Base-by-base conservation (phyloP, 208 protist genomes). In the Leishmania major region DNA sequence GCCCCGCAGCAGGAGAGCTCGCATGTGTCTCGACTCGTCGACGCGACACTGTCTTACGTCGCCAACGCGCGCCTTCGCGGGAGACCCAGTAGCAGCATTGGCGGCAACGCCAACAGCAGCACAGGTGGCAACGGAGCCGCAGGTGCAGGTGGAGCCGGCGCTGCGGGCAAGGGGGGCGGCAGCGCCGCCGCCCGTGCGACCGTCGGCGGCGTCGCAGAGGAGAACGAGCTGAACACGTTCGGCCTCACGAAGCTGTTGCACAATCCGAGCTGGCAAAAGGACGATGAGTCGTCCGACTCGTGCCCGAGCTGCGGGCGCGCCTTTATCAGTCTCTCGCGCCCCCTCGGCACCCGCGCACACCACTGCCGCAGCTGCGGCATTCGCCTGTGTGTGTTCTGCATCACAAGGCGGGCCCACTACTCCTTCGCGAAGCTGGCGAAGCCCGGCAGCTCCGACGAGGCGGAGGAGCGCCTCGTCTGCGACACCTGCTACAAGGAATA, bases 351-450 rank as follows among this genome's bases (percentile, higher is more conserved):
- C 6, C 85, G 87, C 0, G 87, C 92, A 8, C 87, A 89, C 62
- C 90, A 96, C 82, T 96, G 93, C 71, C 91, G 93, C 28, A 88
- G 88, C 84, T 96, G 93, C 75, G 93, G 93, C 51, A 79, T 86
- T 25, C 91, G 89, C 3, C 86, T 94, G 55, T 96, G 93, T 78
- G 73, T 79, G 43, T 72, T 79, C 43, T 96, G 93, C 86, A 91
- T 92, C 51, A 87, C 86, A 35, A 87, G 87, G 67, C 64, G 84
- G n/a, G 84, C 89, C 1, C 88, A 94, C 75, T 84, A 85, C 76
- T 95, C 93, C 40, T 91, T 96, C 59, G 93, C 93, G 10, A 91
- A 89, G 77, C 80, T 96, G 59, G 91, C 83, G 60, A 93, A 94
- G 51, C 93, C 93, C 40, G 87, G 91, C 28, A 82, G 53, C 59